Base-by-base conservation (phyloP, 2,329 filamentous ascomycete species). In the Aspergillus fumigatus region DNA sequence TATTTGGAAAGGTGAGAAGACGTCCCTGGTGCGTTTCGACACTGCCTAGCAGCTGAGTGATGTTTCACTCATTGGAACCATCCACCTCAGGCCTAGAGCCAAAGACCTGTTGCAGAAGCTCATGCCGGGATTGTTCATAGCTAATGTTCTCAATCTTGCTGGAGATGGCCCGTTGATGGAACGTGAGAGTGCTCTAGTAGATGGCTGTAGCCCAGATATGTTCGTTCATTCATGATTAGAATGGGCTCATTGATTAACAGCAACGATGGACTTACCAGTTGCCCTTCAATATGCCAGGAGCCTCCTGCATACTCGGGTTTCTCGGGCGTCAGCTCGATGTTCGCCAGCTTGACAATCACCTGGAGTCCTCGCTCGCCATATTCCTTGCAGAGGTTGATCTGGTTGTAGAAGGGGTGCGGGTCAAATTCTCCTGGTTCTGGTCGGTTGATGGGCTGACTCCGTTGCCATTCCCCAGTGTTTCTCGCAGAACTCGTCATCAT, bases 151-250 rank as follows among this genome's bases (percentile, higher is more conserved):
- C 14, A 1, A 58, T 2, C 0, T 50, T 11, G 1, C 47, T 40
- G 3, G 19, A 23, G 1, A 29, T 9, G 0, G 43, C 54, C 7
- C 59, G 61, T 9, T 79, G 79, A 3, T 77, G 79, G 62, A 88
- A 85, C 0, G 71, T 69, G 0, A 88, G 74, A 3, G 67, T 68
- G 58, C 74, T 81, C 1, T 81, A 88, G 73, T 86, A 88, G 3
- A 89, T 73, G 0, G 85, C 82, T 0, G 84, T 85, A 0, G 84
- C 84, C 55, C 79, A 80, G 32, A 89, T 88, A 57, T 80, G 81
- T 65, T 88, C 85, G 62, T 88, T 88, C 67, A 53, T 41, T 10
- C 19, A 25, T 41, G 1, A 23, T 48, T 23, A 35, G 11, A 4
- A 17, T 17, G 29, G 26, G 23, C 48, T 45, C 2, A 14, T 38